Base-by-base conservation (phyloP, 768 basidiomycete genomes). In the Boletus vermiculosoides region DNA sequence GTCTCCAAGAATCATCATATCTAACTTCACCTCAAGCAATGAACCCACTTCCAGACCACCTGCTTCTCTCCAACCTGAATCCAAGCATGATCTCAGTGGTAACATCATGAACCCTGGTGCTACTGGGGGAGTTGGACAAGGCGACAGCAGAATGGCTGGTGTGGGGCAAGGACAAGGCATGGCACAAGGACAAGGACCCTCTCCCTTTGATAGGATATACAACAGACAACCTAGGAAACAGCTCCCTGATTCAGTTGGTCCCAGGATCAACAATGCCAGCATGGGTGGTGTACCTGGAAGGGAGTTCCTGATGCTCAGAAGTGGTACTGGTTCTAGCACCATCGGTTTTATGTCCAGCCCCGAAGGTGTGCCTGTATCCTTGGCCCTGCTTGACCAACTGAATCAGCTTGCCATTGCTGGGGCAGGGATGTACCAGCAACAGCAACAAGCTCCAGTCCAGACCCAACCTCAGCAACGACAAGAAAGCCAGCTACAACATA, bases 1-100 rank as follows among this genome's bases (percentile, higher is more conserved):
- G 97, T 74, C 79, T 99, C 25, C 97, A 98, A 76, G 97, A 99
- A 79, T 91, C 98, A 63, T 92, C 92, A 12, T 99, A 99, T 74
- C 78, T 99, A 52, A 99, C 97, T 1, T 98, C 96, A 0, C 88
- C 94, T 1, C 92, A 97, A 71, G 95, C 97, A 7, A 88, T 98
- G 83, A 99, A 99, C 71, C 97, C 97, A 45, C 79, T 98, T 50
- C 94, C 94, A 3, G 90, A 93, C 58, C 84, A 92, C 64, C 89
- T 92, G 2, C 78, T 93, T 54, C 72, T 80, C 50, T 77, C 73
- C 42, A 90, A 84, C 66, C 72, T 85, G 2, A 70, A 62, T 45
- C 58, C 60, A n/a, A 64, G 65, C 36, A 62, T 67, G 55, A 67
- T 18, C 50, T 57, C 11, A 20, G 55, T 37, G 59, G 64, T 20